Percentiles rank a stretch among this genome's conserved stretches.
Conservation (phyloP, 1,284 basidiomycete genomes). For the Pseudozyma thailandica region DNA sequence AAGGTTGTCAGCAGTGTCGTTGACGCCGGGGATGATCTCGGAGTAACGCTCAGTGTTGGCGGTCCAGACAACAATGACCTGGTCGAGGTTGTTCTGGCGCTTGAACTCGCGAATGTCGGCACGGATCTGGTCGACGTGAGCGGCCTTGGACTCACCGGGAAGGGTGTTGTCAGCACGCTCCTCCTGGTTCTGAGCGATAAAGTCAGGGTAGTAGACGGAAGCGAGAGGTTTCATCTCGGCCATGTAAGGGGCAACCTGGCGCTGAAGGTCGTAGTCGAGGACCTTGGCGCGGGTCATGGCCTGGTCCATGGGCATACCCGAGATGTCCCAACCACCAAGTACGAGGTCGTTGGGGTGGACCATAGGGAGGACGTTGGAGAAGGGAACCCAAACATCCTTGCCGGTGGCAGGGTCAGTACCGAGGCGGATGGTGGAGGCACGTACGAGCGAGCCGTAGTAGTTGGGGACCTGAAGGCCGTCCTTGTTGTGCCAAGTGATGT, state of each 20-base stretch:
- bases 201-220: conserved; percentile 79
- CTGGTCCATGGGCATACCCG: conserved; percentile 82
- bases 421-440: conserved; percentile 92
- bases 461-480: conserved; percentile 91
- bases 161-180: conserved; percentile 93
- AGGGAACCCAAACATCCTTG: conserved; percentile 91
- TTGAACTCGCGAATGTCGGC: conserved; percentile 95
- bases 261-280: conserved; percentile 95
- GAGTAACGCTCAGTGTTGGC: conserved; percentile 99
- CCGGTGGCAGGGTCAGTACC: conserved; percentile 84
- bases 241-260: conserved; percentile 90
- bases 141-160: conserved; percentile 84
- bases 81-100: conserved; percentile 80
- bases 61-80: conserved; percentile 91
- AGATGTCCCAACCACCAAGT: conserved; percentile 97
- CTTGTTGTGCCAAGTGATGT: conserved; percentile 96
- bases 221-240: conserved; percentile 85
- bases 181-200: conserved; percentile 96
- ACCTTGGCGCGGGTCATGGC: conserved; percentile 95
- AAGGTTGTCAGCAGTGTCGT: conserved; percentile 91
- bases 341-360: conserved; percentile 99
- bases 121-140: conserved; percentile 90
- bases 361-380: conserved; percentile 95
- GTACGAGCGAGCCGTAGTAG: conserved; percentile 80
- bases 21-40: conserved; percentile 91